Conservation (phyloP, 768 basidiomycete genomes). For the Leccinum truebloodii region DNA sequence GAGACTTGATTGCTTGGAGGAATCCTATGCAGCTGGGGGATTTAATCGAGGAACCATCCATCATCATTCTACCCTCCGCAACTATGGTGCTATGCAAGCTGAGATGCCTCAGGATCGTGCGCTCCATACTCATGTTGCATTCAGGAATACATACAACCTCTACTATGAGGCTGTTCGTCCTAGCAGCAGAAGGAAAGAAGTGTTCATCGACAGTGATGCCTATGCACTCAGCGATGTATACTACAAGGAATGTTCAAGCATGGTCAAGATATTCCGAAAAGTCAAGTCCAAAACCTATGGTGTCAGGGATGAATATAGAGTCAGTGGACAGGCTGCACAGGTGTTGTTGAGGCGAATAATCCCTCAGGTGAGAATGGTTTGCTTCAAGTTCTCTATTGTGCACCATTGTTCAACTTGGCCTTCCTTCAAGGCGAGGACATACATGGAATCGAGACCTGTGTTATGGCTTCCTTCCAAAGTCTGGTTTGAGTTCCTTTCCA, state of each 20-base stretch:
- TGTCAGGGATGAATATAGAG: constrained; percentile 4
- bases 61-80: neutral
- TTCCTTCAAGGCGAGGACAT: no score
- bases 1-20: neutral
- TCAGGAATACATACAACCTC: constrained; percentile 21
- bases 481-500: no score
- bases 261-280: neutral
- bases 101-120: constrained; percentile 13
- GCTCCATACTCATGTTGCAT: constrained; percentile 8
- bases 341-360: no score
- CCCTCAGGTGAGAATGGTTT: no score
- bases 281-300: neutral
- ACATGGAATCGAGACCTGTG: no score
- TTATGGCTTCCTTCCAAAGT: no score
- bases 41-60: neutral
- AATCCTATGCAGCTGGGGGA: neutral
- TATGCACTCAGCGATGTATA: constrained; percentile 7
- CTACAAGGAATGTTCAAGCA: neutral
- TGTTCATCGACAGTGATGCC: neutral
- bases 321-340: constrained; percentile 8
- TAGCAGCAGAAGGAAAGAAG: constrained; percentile 1
- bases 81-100: constrained; percentile 14
- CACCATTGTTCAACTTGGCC: no score
- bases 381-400: no score
- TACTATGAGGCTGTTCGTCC: constrained; percentile 13